These are phyloP conservation scores for Tulasnella sp. DNA, from an alignment of 768 basidiomycete genomes.

Conservation along the genomic window DNA sequence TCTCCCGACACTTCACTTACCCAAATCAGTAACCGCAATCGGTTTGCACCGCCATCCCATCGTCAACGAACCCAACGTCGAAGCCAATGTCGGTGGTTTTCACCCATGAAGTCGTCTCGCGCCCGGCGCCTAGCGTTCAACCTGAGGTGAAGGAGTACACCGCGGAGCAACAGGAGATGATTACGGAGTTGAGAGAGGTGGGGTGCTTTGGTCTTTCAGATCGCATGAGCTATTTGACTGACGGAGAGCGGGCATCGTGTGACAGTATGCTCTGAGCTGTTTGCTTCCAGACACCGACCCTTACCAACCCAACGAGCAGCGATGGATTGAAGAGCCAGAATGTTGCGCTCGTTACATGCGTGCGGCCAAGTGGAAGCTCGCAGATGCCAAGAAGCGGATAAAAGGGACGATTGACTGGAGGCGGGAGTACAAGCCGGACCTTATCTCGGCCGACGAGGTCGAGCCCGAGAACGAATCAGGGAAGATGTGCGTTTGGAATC, in stretches of 20 bases:
- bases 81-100: neutral
- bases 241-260: neutral
- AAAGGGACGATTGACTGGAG: conserved; percentile 76
- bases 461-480: conserved; percentile 70
- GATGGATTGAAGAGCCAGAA: conserved; percentile 67
- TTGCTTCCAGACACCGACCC: conserved; percentile 54
- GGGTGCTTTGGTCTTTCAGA: too few species aligned
- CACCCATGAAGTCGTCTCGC: conserved; percentile 35
- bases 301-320: conserved; percentile 64
- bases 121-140: conserved; percentile 42
- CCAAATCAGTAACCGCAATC: neutral
- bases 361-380: conserved; percentile 72
- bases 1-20: neutral
- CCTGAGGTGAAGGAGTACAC: conserved; percentile 52
- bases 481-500: conserved; percentile 54
- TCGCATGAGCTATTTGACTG: neutral
- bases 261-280: conserved; percentile 55
- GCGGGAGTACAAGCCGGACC: conserved; percentile 71
- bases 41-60: neutral
- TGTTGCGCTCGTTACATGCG: conserved; percentile 61
- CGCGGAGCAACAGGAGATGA: conserved; percentile 47
- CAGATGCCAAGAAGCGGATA: conserved; percentile 67
- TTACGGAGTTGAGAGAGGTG: conserved; percentile 53
- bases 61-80: neutral
- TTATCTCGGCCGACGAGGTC: conserved; percentile 69